Percentiles rank a stretch among this genome's conserved stretches.
Conservation (phyloP, 495 filamentous ascomycete genomes). For the Halenospora varia region DNA sequence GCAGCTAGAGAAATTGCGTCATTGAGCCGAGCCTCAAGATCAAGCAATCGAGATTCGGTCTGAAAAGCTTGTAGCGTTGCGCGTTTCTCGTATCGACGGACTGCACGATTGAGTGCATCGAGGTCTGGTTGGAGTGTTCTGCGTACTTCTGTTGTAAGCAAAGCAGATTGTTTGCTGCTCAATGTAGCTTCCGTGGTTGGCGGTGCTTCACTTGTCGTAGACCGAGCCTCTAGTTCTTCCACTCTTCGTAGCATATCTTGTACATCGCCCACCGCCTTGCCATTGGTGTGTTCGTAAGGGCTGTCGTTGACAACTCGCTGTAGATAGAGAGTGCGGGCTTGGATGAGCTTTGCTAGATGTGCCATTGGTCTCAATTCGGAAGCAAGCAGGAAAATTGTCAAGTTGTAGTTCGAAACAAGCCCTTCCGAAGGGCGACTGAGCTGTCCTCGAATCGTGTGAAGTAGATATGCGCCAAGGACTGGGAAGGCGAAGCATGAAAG, state of each 20-base stretch:
- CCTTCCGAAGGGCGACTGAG: constrained; percentile 81
- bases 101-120: constrained; percentile 84
- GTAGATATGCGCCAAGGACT: constrained; percentile 68
- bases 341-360: constrained; percentile 76
- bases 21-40: constrained; percentile 63
- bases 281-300: constrained; percentile 36
- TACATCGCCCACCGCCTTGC: constrained; percentile 40
- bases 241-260: constrained; percentile 59
- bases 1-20: constrained; percentile 80
- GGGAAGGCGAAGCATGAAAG: constrained; percentile 77
- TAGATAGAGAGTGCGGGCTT: constrained; percentile 75
- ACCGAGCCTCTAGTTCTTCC: constrained; percentile 63
- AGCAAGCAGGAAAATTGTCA: constrained; percentile 89
- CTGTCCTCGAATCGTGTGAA: constrained; percentile 69
- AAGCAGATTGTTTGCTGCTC: constrained; percentile 33
- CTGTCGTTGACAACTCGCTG: constrained; percentile 66
- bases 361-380: constrained; percentile 78
- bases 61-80: constrained; percentile 65
- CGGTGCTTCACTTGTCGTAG: constrained; percentile 33
- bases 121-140: constrained; percentile 71
- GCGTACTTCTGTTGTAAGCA: constrained; percentile 56
- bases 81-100: constrained; percentile 92
- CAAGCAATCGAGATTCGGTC: constrained; percentile 68
- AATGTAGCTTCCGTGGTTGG: constrained; percentile 20
- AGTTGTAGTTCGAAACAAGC: constrained; percentile 84